These are phyloP conservation scores for Trifolium subterraneum DNA, from an alignment of 306 rosid genomes.

Conservation along the genomic window DNA sequence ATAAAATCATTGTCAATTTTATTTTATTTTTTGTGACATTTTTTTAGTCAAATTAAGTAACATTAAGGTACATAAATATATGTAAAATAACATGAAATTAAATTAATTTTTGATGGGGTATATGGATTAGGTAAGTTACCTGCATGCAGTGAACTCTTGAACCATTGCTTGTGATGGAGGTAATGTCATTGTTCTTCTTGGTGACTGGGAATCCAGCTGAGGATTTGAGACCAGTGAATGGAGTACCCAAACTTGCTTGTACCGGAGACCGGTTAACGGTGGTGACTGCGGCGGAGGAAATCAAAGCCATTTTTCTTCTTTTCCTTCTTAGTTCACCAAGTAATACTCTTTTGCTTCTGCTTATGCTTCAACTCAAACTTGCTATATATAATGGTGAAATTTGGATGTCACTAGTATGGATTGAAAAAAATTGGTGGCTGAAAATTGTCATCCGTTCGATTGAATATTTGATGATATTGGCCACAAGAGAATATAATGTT, in stretches of 20 bases:
- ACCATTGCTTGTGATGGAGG: slow-evolving; percentile 73
- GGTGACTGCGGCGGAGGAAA: slow-evolving; percentile 62
- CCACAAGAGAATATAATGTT: slow-evolving; percentile 44
- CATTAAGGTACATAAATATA: background rate
- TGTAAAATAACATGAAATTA: slow-evolving; percentile 11
- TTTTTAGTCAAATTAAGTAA: background rate
- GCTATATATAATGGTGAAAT: slow-evolving; percentile 47
- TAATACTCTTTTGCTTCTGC: background rate
- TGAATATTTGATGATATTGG: slow-evolving; percentile 31
- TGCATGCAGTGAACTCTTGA: slow-evolving; percentile 73
- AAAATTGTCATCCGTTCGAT: slow-evolving; percentile 45
- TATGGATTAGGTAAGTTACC: slow-evolving; percentile 40
- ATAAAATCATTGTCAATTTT: background rate
- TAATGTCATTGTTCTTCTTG: slow-evolving; percentile 71
- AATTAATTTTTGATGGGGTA: background rate
- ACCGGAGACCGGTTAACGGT: slow-evolving; percentile 57
- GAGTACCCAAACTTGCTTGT: slow-evolving; percentile 64
- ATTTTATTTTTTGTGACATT: too few relatives aligned
- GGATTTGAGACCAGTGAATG: slow-evolving; percentile 79
- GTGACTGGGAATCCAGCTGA: slow-evolving; percentile 57
- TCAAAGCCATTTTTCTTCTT: slow-evolving; percentile 59
- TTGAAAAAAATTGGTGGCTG: slow-evolving; percentile 27
- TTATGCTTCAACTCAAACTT: slow-evolving; percentile 31
- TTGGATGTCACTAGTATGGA: background rate
- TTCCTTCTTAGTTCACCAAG: slow-evolving; percentile 8